phyloP scores from a whole-genome alignment of 176 grass and related monocot species.

The Avena insularis region DNA sequence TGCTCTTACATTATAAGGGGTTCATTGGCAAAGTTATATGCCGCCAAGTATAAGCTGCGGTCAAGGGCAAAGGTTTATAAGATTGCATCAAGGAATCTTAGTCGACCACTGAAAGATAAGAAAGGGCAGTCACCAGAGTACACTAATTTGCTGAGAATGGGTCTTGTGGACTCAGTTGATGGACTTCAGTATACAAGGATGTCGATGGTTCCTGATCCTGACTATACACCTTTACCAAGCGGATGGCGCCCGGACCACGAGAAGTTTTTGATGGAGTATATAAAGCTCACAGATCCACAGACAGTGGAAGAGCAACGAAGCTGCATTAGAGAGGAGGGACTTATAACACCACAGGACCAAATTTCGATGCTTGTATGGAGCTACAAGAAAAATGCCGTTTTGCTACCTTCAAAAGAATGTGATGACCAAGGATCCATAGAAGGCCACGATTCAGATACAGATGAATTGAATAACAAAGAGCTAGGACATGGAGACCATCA shows the following conservation, averaged over 20 bases:
- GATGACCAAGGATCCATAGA: slow-evolving; percentile 51
- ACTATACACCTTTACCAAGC: slow-evolving; percentile 78
- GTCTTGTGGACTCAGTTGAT: slow-evolving; percentile 86
- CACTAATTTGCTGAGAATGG: slow-evolving; percentile 95
- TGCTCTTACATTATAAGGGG: slow-evolving; percentile 96
- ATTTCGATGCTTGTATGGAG: slow-evolving; percentile 97
- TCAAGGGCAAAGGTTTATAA: slow-evolving; percentile 98
- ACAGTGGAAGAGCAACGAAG: slow-evolving; percentile 69
- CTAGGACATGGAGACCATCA: slow-evolving; percentile 25
- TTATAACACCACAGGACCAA: slow-evolving; percentile 82
- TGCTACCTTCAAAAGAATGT: slow-evolving; percentile 53
- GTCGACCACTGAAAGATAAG: slow-evolving; percentile 95
- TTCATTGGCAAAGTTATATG: slow-evolving; percentile 88
- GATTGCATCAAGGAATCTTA: slow-evolving; percentile 97
- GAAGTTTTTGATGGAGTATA: slow-evolving; percentile 85
- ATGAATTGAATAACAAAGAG: slow-evolving; percentile 51
- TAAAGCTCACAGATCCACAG: slow-evolving; percentile 73
- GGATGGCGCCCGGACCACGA: slow-evolving; percentile 88
- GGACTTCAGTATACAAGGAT: slow-evolving; percentile 95
- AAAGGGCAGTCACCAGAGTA: slow-evolving; percentile 95
- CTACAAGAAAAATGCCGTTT: slow-evolving; percentile 91
- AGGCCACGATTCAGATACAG: slow-evolving; percentile 53
- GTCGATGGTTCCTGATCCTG: slow-evolving; percentile 96
- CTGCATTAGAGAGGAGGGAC: slow-evolving; percentile 84
- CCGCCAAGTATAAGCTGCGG: slow-evolving; percentile 95